Evolutionary conservation across 495 filamentous ascomycete species (phyloP).

Genomic region (Neurospora sp.): DNA sequence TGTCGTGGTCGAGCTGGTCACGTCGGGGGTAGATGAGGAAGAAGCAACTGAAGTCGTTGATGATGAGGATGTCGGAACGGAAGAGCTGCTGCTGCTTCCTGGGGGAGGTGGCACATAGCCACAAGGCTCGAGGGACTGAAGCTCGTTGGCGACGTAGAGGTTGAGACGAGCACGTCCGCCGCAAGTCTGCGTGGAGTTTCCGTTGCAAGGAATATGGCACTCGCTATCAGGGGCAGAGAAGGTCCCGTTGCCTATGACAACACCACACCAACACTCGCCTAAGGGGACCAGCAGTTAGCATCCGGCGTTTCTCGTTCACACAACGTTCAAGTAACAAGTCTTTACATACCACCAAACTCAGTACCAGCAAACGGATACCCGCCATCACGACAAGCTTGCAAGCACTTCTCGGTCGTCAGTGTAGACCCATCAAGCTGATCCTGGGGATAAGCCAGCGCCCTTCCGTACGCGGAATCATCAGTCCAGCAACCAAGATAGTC

Average conservation of each 20-base stretch:
- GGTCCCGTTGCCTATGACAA: slow-evolving; percentile 40
- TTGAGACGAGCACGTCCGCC: slow-evolving; percentile 35
- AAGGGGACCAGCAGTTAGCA: slow-evolving; percentile 9
- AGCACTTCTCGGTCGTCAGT: slow-evolving; percentile 37
- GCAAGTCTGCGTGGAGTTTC: slow-evolving; percentile 34
- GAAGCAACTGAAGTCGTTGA: background rate
- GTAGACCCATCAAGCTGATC: slow-evolving; percentile 22
- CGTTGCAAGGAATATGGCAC: slow-evolving; percentile 41
- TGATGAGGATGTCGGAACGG: background rate
- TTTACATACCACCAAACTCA: slow-evolving; percentile 35
- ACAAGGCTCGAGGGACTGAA: slow-evolving; percentile 37
- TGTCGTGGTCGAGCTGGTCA: background rate
- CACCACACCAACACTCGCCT: slow-evolving; percentile 36
- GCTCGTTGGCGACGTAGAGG: slow-evolving; percentile 34
- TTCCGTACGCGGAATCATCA: slow-evolving; percentile 36
- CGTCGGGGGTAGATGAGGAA: background rate
- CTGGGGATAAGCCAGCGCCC: slow-evolving; percentile 39
- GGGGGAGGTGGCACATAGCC: slow-evolving; percentile 20
- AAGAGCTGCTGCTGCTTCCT: background rate
- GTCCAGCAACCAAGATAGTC: slow-evolving; percentile 45
- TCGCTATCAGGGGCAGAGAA: slow-evolving; percentile 22
- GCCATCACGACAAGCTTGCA: slow-evolving; percentile 33
- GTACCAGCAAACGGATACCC: slow-evolving; percentile 43
- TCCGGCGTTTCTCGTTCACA: background rate
- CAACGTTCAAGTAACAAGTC: slow-evolving; percentile 3